phyloP scores from a whole-genome alignment of 345 rosid species.

The Camelina laxa region DNA sequence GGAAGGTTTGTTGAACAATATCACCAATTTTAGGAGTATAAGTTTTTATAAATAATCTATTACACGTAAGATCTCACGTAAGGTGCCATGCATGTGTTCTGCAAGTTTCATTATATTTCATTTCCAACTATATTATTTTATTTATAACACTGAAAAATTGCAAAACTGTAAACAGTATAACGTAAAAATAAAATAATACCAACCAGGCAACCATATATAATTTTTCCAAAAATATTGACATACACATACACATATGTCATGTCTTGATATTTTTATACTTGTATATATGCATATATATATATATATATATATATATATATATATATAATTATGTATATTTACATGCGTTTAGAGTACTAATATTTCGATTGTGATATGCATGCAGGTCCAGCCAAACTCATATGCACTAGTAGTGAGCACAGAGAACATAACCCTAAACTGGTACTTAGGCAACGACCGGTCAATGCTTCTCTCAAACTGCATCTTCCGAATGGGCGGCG shows the following conservation, averaged over 20 bases:
- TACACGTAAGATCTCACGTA: conserved; percentile 32
- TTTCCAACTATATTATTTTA: not conserved
- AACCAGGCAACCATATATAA: not conserved
- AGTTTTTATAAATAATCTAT: conserved; percentile 24
- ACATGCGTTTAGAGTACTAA: not conserved
- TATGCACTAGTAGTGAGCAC: conserved; percentile 71
- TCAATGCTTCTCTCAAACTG: conserved; percentile 69
- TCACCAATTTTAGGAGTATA: conserved; percentile 34
- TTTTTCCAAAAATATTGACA: not conserved
- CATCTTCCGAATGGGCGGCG: conserved; percentile 61
- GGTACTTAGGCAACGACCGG: conserved; percentile 60
- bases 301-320: too few species aligned
- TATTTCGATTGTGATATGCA: not conserved
- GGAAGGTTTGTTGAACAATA: conserved; percentile 32
- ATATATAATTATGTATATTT: too few species aligned
- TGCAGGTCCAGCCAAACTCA: conserved; percentile 55
- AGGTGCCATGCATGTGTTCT: conserved; percentile 31
- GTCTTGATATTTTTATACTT: not conserved
- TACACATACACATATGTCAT: not conserved
- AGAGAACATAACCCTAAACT: conserved; percentile 55
- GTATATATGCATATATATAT: not conserved
- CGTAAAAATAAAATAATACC: not conserved
- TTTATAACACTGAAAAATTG: conserved; percentile 2
- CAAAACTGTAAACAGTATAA: not conserved
- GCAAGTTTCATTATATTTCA: conserved; percentile 17